Percentiles rank a stretch among this genome's conserved stretches.
phyloP scores from a whole-genome alignment of 345 rosid genomes.

The Sonneratia alba region DNA sequence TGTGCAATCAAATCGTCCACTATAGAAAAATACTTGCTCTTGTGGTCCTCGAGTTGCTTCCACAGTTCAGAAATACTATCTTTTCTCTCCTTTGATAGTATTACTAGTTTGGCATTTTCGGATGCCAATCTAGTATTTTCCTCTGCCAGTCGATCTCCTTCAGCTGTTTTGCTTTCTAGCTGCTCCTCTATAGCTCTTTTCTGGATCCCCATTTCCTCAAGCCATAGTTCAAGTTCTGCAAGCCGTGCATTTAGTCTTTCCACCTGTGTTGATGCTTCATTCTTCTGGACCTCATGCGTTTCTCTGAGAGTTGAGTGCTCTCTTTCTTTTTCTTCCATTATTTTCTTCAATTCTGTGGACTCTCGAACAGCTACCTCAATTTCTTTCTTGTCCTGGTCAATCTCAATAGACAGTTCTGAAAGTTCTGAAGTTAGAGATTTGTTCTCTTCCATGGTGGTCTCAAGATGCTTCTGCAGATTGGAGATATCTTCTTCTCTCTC shows the following conservation, averaged over 20 bases:
- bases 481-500: slow-evolving; percentile 43
- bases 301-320: too few species aligned
- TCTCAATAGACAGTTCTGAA: too few species aligned
- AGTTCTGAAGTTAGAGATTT: not conserved
- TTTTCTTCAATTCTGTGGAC: too few species aligned
- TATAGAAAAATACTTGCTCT: slow-evolving; percentile 40
- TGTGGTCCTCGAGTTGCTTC: slow-evolving; percentile 46
- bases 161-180: slow-evolving; percentile 34
- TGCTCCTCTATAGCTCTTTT: slow-evolving; percentile 36
- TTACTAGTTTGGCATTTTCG: slow-evolving; percentile 43
- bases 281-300: too few species aligned
- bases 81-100: slow-evolving; percentile 30
- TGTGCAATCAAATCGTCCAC: slow-evolving; percentile 45
- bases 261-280: too few species aligned
- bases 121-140: slow-evolving; percentile 34
- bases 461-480: slow-evolving; percentile 38
- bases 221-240: slow-evolving; percentile 38
- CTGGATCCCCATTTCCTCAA: slow-evolving; percentile 28
- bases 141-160: slow-evolving; percentile 33
- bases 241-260: slow-evolving; percentile 21
- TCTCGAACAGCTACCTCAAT: too few species aligned
- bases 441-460: slow-evolving; percentile 6
- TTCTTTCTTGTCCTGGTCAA: too few species aligned
- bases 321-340: too few species aligned
- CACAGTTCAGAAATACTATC: slow-evolving; percentile 33